phyloP scores from a whole-genome alignment of 2,329 filamentous ascomycete species.

The Pestalotiopsis sp. region DNA sequence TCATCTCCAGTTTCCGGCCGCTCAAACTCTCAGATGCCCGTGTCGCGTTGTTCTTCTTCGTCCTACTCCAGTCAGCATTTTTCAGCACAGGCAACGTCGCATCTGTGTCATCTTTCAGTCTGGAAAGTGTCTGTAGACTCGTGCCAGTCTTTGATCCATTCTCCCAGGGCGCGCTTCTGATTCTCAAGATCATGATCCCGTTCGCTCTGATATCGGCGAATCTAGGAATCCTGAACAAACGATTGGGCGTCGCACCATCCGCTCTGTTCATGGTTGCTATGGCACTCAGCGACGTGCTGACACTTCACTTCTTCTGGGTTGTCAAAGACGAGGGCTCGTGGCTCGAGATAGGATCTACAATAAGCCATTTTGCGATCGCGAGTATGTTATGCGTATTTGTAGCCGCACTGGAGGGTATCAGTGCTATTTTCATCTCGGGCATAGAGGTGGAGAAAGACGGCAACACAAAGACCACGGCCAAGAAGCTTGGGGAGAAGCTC shows the following conservation, averaged over 20 bases:
- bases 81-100: conserved; percentile 97
- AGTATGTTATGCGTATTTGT: conserved; percentile 91
- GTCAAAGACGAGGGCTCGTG: conserved; percentile 96
- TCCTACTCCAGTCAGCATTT: conserved; percentile 91
- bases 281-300: conserved; percentile 87
- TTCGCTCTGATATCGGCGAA: conserved; percentile 93
- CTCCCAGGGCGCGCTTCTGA: conserved; percentile 81
- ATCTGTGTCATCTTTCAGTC: conserved; percentile 88
- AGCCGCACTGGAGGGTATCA: conserved; percentile 81
- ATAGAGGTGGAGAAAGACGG: conserved; percentile 61
- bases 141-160: conserved; percentile 94
- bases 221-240: conserved; percentile 86
- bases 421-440: conserved; percentile 79
- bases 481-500: not conserved
- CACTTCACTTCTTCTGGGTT: conserved; percentile 96
- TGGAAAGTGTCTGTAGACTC: conserved; percentile 86
- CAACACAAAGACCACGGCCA: not conserved
- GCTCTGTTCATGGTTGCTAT: conserved; percentile 95
- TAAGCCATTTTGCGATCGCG: conserved; percentile 93
- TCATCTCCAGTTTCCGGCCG: conserved; percentile 54
- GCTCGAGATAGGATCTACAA: conserved; percentile 96
- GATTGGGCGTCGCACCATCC: conserved; percentile 81
- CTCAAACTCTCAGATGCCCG: conserved; percentile 83
- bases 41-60: conserved; percentile 92
- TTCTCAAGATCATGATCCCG: conserved; percentile 89